These are phyloP conservation scores for Paralagenidium karlingii DNA, from an alignment of 352 stramenopile species.

Conservation along the genomic window DNA sequence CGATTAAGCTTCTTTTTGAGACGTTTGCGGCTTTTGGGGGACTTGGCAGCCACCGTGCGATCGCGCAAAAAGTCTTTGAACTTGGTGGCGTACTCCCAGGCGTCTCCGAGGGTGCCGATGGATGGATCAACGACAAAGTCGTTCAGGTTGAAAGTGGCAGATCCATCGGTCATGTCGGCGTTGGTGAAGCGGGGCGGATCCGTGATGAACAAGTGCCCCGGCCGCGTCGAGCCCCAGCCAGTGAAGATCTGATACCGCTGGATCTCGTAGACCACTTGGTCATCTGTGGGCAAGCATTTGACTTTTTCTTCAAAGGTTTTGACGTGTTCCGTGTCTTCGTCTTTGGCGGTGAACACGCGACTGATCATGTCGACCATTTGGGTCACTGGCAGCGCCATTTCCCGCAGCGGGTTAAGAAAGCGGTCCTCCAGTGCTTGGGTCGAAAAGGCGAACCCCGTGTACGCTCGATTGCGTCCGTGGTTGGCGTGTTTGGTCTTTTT, in stretches of 20 bases:
- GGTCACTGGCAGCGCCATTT: constrained; percentile 55
- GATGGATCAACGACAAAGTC: constrained; percentile 69
- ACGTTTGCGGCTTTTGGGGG: constrained; percentile 34
- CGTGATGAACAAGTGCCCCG: constrained; percentile 64
- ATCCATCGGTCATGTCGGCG: constrained; percentile 52
- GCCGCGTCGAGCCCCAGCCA: constrained; percentile 65
- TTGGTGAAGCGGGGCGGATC: constrained; percentile 72
- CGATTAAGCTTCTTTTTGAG: constrained; percentile 79
- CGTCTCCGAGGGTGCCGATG: constrained; percentile 48
- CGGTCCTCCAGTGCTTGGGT: constrained; percentile 64
- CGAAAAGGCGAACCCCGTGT: constrained; percentile 79
- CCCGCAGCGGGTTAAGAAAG: constrained; percentile 65
- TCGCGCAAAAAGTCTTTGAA: constrained; percentile 75
- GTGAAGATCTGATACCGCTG: constrained; percentile 80
- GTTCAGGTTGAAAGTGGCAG: constrained; percentile 38
- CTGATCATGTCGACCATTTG: constrained; percentile 10
- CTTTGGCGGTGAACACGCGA: constrained; percentile 2
- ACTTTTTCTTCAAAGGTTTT: constrained; percentile 62
- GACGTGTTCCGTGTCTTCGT: too few species aligned
- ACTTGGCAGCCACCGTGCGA: background rate
- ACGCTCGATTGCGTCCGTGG: constrained; percentile 7
- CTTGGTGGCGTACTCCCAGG: constrained; percentile 79
- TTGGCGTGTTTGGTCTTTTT: background rate
- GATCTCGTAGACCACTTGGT: constrained; percentile 68
- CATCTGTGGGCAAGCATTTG: constrained; percentile 34